Base-by-base conservation (phyloP, 2,329 filamentous ascomycete genomes). In the Pestalotiopsis sp. region DNA sequence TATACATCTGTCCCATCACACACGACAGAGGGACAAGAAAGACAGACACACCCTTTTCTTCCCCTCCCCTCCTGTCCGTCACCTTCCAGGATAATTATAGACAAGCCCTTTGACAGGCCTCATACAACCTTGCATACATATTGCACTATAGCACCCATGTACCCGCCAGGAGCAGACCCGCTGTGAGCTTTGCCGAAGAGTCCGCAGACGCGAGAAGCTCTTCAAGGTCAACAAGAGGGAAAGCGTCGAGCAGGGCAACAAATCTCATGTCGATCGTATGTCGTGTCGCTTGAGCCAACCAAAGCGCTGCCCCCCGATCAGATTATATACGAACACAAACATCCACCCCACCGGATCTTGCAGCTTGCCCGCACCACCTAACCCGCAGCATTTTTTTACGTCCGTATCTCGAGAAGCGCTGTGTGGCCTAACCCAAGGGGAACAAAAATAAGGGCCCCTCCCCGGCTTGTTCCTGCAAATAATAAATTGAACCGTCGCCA, bases 241-340 rank as follows among this genome's bases (percentile, higher is more conserved):
- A 36, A 36, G 31, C 31, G 6, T 23, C 17, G 61, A 25, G 36
- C 61, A 39, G 36, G n/a, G 36, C 38, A 61, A 61, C 61, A 52
- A 52, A 52, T 20, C 45, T 52, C 45, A n/a, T n/a, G 49, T 69
- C 64, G 58, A 65, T 64, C 66, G 52, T 38, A 69, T 69, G 31
- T 41, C n/a, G 31, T 69, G 68, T 41, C 56, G 68, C 68, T 64
- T 67, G 68, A 67, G 23, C 27, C 57, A 27, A 36, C 59, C 36
- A 17, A 36, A 39, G 20, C 23, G 41, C n/a, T 56, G 38, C 63
- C 20, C 49, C 36, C 45, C 27, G n/a, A 17, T 31, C 63, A 57
- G 41, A 66, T 56, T 66, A 58, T 67, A 61, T 67, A 67, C 66
- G 81, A 80, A 65, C 90, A 68, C 58, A 68, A 70, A 66, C 66